These are phyloP conservation scores for Colletotrichum sublineola DNA, from an alignment of 2,329 filamentous ascomycete species.

Conservation along the genomic window DNA sequence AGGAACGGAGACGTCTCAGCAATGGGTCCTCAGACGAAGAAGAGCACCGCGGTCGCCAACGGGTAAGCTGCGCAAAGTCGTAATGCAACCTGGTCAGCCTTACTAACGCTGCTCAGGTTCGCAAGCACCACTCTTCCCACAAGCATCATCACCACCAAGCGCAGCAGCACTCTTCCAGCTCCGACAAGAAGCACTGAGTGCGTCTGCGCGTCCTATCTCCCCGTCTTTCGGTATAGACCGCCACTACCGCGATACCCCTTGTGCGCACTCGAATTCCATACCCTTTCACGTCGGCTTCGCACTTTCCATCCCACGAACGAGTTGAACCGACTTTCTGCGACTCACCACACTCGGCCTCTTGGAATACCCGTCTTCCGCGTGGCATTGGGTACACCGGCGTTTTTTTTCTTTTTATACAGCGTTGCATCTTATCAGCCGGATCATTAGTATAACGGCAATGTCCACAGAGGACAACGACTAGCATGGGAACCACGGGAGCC, in stretches of 20 bases:
- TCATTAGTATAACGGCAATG: constrained; percentile 35
- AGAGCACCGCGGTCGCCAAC: constrained; percentile 55
- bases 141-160: constrained; percentile 38
- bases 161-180: constrained; percentile 31
- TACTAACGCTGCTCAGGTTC: constrained; percentile 38
- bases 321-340: constrained; percentile 21
- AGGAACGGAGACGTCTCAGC: constrained; percentile 63
- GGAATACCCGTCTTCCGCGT: constrained; percentile 30
- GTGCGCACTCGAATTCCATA: constrained; percentile 41
- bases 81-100: not conserved
- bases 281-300: constrained; percentile 34
- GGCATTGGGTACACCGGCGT: constrained; percentile 41
- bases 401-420: constrained; percentile 28
- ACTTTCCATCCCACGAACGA: not conserved
- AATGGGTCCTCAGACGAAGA: constrained; percentile 55
- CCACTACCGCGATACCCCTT: constrained; percentile 37
- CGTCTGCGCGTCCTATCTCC: not conserved
- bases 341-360: constrained; percentile 11
- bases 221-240: constrained; percentile 35
- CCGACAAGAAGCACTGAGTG: constrained; percentile 42
- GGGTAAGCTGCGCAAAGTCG: constrained; percentile 46
- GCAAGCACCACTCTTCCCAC: constrained; percentile 41
- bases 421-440: constrained; percentile 38
- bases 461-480: constrained; percentile 28
- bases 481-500: constrained; percentile 29